Conservation (phyloP, 768 basidiomycete genomes). For the Rhizopogon salebrosus region DNA sequence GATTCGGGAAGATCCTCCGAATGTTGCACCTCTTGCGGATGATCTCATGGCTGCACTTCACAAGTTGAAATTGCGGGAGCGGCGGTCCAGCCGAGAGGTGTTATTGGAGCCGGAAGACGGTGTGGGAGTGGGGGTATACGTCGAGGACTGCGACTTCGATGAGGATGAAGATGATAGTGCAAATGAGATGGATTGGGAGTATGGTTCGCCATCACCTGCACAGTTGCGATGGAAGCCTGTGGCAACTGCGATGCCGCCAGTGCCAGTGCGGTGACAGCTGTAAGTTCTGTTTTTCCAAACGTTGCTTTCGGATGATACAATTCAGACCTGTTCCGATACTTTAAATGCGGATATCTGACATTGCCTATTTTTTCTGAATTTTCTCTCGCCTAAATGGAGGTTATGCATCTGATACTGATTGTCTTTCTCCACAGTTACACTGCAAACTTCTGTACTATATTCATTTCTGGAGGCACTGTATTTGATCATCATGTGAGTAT, state of each 20-base stretch:
- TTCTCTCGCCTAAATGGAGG: constrained; percentile 5
- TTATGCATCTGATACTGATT: constrained; percentile 5
- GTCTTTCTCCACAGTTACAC: constrained; percentile 1
- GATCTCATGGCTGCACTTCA: constrained; percentile 81
- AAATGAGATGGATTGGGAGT: constrained; percentile 51
- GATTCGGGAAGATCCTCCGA: constrained; percentile 86
- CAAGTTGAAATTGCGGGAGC: constrained; percentile 56
- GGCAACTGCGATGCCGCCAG: constrained; percentile 56
- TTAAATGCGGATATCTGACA: constrained; percentile 52
- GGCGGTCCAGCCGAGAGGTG: constrained; percentile 40
- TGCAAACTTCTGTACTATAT: neutral
- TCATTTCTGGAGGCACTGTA: neutral
- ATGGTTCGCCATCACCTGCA: constrained; percentile 43
- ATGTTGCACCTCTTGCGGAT: constrained; percentile 73
- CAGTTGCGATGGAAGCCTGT: constrained; percentile 45
- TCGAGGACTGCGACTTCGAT: constrained; percentile 61
- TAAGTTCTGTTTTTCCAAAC: constrained; percentile 15
- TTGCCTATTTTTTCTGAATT: constrained; percentile 56
- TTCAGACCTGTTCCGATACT: constrained; percentile 81
- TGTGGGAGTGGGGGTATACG: constrained; percentile 71
- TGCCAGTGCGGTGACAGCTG: constrained; percentile 21
- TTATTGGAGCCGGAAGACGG: constrained; percentile 66
- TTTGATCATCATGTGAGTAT: neutral
- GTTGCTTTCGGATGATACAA: constrained; percentile 49
- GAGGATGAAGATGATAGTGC: constrained; percentile 24